Evolutionary conservation across 345 rosid species (phyloP).

Genomic region (Arabis hirsuta): DNA sequence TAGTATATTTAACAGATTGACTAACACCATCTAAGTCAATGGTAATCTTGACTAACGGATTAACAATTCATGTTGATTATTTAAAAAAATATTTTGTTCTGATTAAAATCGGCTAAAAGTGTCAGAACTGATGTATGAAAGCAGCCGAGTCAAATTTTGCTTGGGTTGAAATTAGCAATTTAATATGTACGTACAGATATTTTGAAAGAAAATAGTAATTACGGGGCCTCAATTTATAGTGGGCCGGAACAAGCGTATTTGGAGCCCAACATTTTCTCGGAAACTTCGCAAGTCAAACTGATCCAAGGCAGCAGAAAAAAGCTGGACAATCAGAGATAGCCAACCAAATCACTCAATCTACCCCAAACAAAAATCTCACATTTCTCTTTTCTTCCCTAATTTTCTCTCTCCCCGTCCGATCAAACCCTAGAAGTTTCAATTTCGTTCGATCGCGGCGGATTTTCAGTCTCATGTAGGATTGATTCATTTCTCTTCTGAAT

Average conservation of each 20-base stretch:
- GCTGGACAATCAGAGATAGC: not conserved
- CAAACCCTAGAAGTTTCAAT: constrained; percentile 18
- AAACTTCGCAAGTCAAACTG: not conserved
- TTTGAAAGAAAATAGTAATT: not conserved
- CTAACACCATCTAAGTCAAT: too few species aligned
- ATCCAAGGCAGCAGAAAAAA: not conserved
- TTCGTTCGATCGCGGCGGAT: not conserved
- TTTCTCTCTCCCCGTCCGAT: not conserved
- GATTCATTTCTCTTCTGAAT: constrained; percentile 18
- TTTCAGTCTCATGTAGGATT: constrained; percentile 19
- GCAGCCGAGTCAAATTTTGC: too few species aligned
- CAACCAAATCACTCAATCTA: constrained; percentile 9
- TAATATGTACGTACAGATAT: too few species aligned
- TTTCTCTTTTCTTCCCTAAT: not conserved
- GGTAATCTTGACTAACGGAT: too few species aligned
- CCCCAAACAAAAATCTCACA: not conserved
- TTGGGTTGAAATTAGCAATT: too few species aligned
- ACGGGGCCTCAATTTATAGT: not conserved
- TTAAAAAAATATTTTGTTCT: too few species aligned
- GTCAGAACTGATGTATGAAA: too few species aligned
- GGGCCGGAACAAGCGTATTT: not conserved
- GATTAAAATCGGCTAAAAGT: too few species aligned
- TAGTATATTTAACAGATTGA: too few species aligned
- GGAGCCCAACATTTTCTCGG: not conserved
- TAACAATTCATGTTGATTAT: too few species aligned